A percentile compares a stretch with the other conserved stretches of the same genome.
Conservation (phyloP, 768 basidiomycete genomes). For the Russula brevipes region DNA sequence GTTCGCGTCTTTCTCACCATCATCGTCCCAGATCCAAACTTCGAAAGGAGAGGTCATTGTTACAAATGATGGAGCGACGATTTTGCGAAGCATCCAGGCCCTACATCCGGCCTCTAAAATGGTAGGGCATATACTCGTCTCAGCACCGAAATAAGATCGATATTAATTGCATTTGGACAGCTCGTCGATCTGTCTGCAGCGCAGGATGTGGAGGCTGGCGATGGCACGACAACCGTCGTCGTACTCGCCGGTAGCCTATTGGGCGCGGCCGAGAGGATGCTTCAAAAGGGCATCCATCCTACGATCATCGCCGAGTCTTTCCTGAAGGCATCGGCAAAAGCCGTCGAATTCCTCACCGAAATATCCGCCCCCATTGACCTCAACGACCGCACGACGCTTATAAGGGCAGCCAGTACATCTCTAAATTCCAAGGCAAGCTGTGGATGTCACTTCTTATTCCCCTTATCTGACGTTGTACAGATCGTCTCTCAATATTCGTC, state of each 20-base stretch:
- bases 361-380: conserved; percentile 91
- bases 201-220: conserved; percentile 97
- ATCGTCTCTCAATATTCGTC: conserved; percentile 99
- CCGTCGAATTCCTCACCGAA: conserved; percentile 90
- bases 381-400: conserved; percentile 74
- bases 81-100: conserved; percentile 91
- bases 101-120: conserved; percentile 98
- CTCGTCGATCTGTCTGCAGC: conserved; percentile 96
- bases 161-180: conserved; percentile 39
- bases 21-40: conserved; percentile 77
- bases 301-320: conserved; percentile 97
- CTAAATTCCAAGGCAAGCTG: conserved; percentile 84
- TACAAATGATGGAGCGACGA: conserved; percentile 98
- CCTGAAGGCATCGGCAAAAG: conserved; percentile 84
- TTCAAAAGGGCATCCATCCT: conserved; percentile 95
- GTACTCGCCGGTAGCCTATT: conserved; percentile 92
- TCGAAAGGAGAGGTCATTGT: conserved; percentile 95
- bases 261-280: conserved; percentile 93
- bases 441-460: not conserved
- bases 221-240: conserved; percentile 97
- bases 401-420: conserved; percentile 91
- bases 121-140: conserved; percentile 41
- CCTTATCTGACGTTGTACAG: conserved; percentile 37
- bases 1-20: conserved; percentile 6
- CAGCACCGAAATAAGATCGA: not conserved